Base-by-base conservation (phyloP, 352 stramenopile species). In the Globisporangium nunn region DNA sequence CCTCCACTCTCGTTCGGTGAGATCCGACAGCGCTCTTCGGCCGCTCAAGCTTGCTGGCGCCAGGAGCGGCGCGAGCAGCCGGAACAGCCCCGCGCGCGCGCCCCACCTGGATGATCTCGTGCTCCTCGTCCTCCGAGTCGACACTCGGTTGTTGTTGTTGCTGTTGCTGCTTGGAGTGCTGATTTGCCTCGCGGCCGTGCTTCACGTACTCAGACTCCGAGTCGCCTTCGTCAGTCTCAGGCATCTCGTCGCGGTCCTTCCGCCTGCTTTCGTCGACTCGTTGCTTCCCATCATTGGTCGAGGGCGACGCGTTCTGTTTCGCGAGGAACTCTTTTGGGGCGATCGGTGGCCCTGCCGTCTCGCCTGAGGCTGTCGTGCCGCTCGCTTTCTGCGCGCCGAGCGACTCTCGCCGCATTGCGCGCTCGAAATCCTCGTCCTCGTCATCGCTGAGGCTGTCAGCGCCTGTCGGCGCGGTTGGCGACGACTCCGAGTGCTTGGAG, bases 91-190 rank as follows among this genome's bases (percentile, higher is more conserved):
- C 67, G 15, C 58, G 63, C 30, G 64, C 58, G 23, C 64, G 71
- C 50, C 84, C 72, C 3, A 77, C 73, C 28, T 78, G 72, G 44
- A 70, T 78, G 28, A 76, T 58, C 30, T 72, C 58, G 23, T 81
- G 60, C 29, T 74, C 66, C 11, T 66, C 52, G 23, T 84, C 72
- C 1, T 90, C 72, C 23, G 45, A 58, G 14, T 78, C 61, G 8
- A 67, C 55, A 17, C 67, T 72, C 31, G 59, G 23, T 23, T 23
- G 23, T 23, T 23, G 23, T 23, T 23, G 23, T 23, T 23, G 23
- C 23, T 23, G 23, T 23, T 23, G 61, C 40, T 61, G 35, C 52
- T 52, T 54, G 39, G 46, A 44, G 23, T 69, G 59, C 40, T 72
- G 63, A 33, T 63, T 60, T 10, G 44, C 64, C 30, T 66, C 39